Conservation (phyloP, 2,329 filamentous ascomycete genomes). For the Paraphoma sp. region DNA sequence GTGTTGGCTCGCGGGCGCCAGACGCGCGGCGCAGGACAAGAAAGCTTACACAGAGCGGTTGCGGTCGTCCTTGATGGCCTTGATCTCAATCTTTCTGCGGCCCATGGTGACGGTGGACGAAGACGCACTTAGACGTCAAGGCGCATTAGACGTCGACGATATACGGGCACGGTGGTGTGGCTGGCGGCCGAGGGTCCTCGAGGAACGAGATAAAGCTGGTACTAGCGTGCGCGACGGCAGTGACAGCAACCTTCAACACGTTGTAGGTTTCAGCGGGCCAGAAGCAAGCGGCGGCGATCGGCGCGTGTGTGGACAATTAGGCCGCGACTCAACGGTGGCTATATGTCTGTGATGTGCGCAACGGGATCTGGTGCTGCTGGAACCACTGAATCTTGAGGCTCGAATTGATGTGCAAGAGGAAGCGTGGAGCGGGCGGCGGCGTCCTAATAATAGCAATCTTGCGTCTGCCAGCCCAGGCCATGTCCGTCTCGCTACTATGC, state of each 20-base stretch:
- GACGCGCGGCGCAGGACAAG: conserved; percentile 5
- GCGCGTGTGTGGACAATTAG: conserved; percentile 13
- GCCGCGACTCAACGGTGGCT: conserved; percentile 24
- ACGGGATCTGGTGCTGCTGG: conserved; percentile 5
- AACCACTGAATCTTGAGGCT: conserved; percentile 25
- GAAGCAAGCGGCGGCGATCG: conserved; percentile 25
- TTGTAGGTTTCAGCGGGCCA: conserved; percentile 34
- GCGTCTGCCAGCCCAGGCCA: conserved; percentile 31
- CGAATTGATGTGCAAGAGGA: conserved; percentile 37
- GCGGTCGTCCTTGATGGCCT: conserved; percentile 97
- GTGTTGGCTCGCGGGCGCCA: conserved; percentile 25
- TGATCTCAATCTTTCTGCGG: conserved; percentile 99
- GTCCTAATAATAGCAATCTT: conserved; percentile 36
- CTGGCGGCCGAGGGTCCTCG: conserved; percentile 27
- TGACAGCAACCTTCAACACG: conserved; percentile 25
- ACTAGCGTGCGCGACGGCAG: conserved; percentile 32
- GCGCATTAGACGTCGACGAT: conserved; percentile 31
- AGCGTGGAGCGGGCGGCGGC: conserved; percentile 27
- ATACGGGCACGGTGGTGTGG: conserved; percentile 18
- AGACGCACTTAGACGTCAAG: conserved; percentile 24
- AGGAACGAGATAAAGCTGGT: conserved; percentile 27
- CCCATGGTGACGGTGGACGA: conserved; percentile 68
- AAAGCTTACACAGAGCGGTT: conserved; percentile 91
- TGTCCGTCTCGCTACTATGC: conserved; percentile 24
- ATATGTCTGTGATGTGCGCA: conserved; percentile 35